Evolutionary conservation across 768 basidiomycete genomes (phyloP).

Genomic region (Tylopilus rubrobrunneus): DNA sequence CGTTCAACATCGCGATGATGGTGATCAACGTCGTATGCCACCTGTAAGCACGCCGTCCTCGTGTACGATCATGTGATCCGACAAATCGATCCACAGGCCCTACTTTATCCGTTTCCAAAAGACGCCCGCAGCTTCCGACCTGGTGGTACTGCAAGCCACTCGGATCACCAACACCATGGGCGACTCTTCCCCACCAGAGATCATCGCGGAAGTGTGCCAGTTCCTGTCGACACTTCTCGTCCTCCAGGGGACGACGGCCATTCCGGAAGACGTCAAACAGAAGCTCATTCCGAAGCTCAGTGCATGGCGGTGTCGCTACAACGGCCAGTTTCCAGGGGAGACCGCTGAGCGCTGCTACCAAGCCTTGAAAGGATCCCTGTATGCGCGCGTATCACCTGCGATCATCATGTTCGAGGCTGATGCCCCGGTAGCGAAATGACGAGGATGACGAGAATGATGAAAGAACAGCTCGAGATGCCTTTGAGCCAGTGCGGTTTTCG

Average conservation of each 20-base stretch:
- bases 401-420: background rate
- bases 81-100: slow-evolving; percentile 24
- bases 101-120: slow-evolving; percentile 40
- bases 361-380: slow-evolving; percentile 30
- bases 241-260: slow-evolving; percentile 32
- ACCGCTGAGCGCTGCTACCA: slow-evolving; percentile 36
- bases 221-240: slow-evolving; percentile 39
- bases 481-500: slow-evolving; percentile 33
- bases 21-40: slow-evolving; percentile 32
- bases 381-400: slow-evolving; percentile 6
- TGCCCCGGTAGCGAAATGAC: slow-evolving; percentile 25
- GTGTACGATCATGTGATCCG: background rate
- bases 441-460: slow-evolving; percentile 27
- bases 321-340: slow-evolving; percentile 31
- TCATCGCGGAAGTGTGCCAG: slow-evolving; percentile 36
- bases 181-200: slow-evolving; percentile 11
- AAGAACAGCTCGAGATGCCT: slow-evolving; percentile 26
- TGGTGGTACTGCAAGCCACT: slow-evolving; percentile 36
- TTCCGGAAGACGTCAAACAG: slow-evolving; percentile 31
- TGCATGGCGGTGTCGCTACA: slow-evolving; percentile 30
- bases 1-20: slow-evolving; percentile 22
- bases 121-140: slow-evolving; percentile 28
- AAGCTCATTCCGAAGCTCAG: slow-evolving; percentile 33
- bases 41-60: background rate
- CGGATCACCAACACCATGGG: slow-evolving; percentile 27